Percentiles rank a stretch among this genome's conserved stretches.
phyloP scores from a whole-genome alignment of 352 stramenopile species.

The Pythium aristosporum region DNA sequence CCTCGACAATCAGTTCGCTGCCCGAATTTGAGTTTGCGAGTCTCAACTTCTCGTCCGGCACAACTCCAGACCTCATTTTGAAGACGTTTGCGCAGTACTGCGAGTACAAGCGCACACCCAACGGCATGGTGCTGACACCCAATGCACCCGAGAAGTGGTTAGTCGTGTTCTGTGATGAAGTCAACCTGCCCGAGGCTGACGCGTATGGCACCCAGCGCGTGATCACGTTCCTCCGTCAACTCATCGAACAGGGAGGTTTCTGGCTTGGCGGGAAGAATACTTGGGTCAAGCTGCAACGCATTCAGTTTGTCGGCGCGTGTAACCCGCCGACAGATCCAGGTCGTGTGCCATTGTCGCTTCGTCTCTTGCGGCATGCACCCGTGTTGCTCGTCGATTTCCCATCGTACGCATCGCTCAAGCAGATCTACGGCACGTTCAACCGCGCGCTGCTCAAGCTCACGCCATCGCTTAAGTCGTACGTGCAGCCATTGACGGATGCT shows the following conservation, averaged over 20 bases:
- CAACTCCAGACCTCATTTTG: conserved; percentile 97
- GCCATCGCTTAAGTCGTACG: conserved; percentile 95
- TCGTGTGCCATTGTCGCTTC: conserved; percentile 95
- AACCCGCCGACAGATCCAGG: conserved; percentile 99
- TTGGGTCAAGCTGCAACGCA: conserved; percentile 92
- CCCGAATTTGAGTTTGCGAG: conserved; percentile 97
- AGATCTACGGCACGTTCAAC: conserved; percentile 99
- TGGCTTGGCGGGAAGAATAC: conserved; percentile 86
- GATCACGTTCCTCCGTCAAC: conserved; percentile 98
- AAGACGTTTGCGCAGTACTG: conserved; percentile 99
- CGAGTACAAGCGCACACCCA: conserved; percentile 96
- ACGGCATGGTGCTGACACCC: conserved; percentile 95
- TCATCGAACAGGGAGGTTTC: conserved; percentile 96
- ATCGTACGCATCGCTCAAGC: conserved; percentile 93
- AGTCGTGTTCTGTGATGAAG: conserved; percentile 99
- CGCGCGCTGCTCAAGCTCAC: conserved; percentile 98
- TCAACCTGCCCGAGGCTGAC: conserved; percentile 99
- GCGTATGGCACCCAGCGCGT: conserved; percentile 98
- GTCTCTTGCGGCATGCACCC: conserved; percentile 97
- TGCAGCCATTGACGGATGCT: conserved; percentile 95
- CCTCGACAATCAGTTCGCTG: conserved; percentile 96
- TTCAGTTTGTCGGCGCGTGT: conserved; percentile 98
- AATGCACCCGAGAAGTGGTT: conserved; percentile 96
- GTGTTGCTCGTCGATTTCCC: conserved; percentile 99
- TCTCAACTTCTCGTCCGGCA: conserved; percentile 99